Evolutionary conservation across 1,284 basidiomycete species (phyloP).

Genomic region (Ganoderma leucocontextum): DNA sequence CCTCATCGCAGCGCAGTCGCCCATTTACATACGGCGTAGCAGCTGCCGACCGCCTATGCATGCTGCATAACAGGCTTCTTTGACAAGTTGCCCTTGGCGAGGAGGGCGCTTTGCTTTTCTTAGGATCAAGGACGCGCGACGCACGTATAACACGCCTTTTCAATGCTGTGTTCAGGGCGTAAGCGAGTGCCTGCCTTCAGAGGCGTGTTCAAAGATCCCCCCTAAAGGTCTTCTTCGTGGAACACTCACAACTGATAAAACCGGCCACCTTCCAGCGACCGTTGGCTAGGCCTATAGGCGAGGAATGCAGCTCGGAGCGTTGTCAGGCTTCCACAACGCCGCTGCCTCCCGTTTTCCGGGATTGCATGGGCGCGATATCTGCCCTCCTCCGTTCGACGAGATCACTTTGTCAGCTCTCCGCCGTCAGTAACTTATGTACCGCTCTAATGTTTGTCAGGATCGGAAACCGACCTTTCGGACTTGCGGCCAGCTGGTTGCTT

Average conservation of each 20-base stretch:
- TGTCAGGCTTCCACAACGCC: not conserved
- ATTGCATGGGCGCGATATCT: too few species aligned
- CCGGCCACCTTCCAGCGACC: not conserved
- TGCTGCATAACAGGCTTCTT: not conserved
- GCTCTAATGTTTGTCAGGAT: not conserved
- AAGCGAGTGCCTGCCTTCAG: constrained; percentile 9
- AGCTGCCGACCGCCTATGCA: not conserved
- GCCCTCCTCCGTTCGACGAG: not conserved
- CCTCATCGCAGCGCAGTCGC: not conserved
- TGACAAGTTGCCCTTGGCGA: not conserved
- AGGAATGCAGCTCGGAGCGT: not conserved
- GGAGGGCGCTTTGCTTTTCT: constrained; percentile 8
- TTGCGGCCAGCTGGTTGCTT: not conserved
- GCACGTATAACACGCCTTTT: not conserved
- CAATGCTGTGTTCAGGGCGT: not conserved
- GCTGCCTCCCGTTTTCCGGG: not conserved
- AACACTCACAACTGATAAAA: not conserved
- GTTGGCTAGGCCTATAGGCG: not conserved
- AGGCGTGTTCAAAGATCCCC: not conserved
- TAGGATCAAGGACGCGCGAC: not conserved
- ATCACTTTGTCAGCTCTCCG: not conserved
- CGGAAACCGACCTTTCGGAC: not conserved
- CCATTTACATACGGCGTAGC: not conserved
- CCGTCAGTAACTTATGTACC: not conserved
- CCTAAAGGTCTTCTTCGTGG: not conserved